Conservation (phyloP, 352 stramenopile species). For the Aphanomyces astaci region DNA sequence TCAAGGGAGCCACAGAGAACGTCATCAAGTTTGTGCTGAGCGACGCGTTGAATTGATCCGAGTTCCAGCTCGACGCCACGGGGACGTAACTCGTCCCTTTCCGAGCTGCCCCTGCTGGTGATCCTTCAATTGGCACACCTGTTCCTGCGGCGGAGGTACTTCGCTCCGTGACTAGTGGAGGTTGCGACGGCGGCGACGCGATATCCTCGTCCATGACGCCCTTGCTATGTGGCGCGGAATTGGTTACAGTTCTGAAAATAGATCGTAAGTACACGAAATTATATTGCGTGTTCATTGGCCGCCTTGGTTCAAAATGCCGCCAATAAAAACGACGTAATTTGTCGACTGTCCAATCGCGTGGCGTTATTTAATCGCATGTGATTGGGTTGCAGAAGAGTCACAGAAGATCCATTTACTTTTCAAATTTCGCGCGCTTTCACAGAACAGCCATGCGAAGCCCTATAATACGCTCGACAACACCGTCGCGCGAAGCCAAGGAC, state of each 20-base stretch:
- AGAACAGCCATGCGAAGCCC: too few relatives aligned
- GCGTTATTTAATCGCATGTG: too few relatives aligned
- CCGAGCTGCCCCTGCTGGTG: too few relatives aligned
- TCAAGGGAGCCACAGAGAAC: conserved; percentile 21
- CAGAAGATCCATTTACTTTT: not conserved
- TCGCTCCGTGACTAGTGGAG: not conserved
- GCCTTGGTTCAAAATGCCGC: too few relatives aligned
- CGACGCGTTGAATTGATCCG: conserved; percentile 8
- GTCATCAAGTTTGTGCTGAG: conserved; percentile 10
- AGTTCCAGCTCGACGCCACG: conserved; percentile 16
- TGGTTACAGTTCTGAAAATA: not conserved
- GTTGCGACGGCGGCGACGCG: not conserved
- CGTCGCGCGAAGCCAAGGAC: too few relatives aligned
- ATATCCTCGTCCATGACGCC: not conserved
- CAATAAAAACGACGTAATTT: too few relatives aligned
- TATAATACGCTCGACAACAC: too few relatives aligned
- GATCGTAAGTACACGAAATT: too few relatives aligned
- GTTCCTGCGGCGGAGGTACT: not conserved
- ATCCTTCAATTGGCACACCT: not conserved
- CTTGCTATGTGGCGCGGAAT: not conserved
- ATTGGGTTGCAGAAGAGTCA: too few relatives aligned
- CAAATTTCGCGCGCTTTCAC: conserved; percentile 9
- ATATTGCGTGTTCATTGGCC: not conserved
- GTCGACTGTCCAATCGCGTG: too few relatives aligned
- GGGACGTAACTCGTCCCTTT: not conserved